These are phyloP conservation scores for Aristolochia fimbriata DNA, from an alignment of 164 flowering plant genomes.

Conservation along the genomic window DNA sequence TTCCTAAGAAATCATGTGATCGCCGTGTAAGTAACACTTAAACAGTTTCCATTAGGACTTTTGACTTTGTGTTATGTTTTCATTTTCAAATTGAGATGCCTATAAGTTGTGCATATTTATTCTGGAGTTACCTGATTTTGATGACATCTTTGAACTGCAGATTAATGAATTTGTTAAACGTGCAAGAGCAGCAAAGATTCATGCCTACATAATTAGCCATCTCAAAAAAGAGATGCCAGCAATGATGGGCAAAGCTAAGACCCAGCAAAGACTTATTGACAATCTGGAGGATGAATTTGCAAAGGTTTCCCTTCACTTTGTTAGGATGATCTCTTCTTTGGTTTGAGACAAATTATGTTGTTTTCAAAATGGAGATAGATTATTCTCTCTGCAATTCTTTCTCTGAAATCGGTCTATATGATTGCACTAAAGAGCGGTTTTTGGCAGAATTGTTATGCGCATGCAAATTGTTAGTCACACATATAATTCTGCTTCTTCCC, in stretches of 20 bases:
- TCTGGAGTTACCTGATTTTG: background rate
- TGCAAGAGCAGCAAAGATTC: slow-evolving; percentile 97
- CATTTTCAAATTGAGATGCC: background rate
- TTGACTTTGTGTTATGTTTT: background rate
- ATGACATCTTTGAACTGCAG: slow-evolving; percentile 24
- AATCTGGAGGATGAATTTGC: slow-evolving; percentile 75
- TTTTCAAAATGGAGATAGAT: background rate
- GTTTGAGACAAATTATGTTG: background rate
- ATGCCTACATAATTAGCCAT: slow-evolving; percentile 90
- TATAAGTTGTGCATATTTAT: background rate
- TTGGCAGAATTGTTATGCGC: too few species aligned
- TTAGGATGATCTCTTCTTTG: background rate
- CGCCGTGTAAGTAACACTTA: slow-evolving; percentile 55
- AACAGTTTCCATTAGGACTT: background rate
- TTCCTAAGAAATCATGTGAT: slow-evolving; percentile 97
- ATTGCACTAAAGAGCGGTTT: too few species aligned
- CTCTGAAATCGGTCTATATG: too few species aligned
- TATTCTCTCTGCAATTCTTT: too few species aligned
- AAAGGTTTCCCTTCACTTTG: slow-evolving; percentile 34
- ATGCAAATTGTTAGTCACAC: too few species aligned
- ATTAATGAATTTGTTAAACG: slow-evolving; percentile 96
- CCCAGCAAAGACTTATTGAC: slow-evolving; percentile 76
- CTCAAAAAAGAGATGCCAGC: slow-evolving; percentile 95
- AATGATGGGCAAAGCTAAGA: slow-evolving; percentile 85
- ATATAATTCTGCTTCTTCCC: too few species aligned